These are phyloP conservation scores for Artemisia annua DNA, from an alignment of 129 eudicot genomes.

Conservation along the genomic window DNA sequence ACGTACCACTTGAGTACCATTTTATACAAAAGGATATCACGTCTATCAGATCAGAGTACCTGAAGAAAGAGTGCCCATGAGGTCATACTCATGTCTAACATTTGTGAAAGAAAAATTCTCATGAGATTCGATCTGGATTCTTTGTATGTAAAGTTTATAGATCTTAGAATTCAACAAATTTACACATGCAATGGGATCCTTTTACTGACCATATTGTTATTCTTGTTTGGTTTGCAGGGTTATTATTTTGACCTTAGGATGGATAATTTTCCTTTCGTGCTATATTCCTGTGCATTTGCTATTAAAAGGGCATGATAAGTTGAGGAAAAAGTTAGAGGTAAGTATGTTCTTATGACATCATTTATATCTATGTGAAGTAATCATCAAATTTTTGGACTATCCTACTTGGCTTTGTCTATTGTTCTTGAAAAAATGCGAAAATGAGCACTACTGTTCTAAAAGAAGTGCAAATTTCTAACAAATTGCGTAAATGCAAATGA, in stretches of 20 bases:
- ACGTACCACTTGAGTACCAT: not conserved
- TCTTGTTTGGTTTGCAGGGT: conserved; percentile 53
- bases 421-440: not conserved
- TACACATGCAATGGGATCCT: too few relatives aligned
- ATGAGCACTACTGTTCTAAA: not conserved
- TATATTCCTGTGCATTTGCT: conserved; percentile 76
- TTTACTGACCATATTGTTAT: not conserved
- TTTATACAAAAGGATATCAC: not conserved
- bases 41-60: not conserved
- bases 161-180: not conserved
- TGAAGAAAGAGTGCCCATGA: too few relatives aligned
- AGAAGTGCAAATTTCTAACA: not conserved
- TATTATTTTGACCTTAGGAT: conserved; percentile 67
- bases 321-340: conserved; percentile 87
- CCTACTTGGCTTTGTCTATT: not conserved
- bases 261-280: conserved; percentile 81
- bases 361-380: not conserved
- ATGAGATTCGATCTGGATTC: not conserved
- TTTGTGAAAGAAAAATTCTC: too few relatives aligned
- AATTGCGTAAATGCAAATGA: conserved; percentile 6
- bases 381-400: not conserved
- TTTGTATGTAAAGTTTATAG: not conserved
- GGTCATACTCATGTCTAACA: too few relatives aligned
- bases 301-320: conserved; percentile 75
- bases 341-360: conserved; percentile 4